Percentiles rank a stretch among this genome's conserved stretches.
Conservation (phyloP, 2,329 filamentous ascomycete genomes). For the Pseudopyricularia javanii region DNA sequence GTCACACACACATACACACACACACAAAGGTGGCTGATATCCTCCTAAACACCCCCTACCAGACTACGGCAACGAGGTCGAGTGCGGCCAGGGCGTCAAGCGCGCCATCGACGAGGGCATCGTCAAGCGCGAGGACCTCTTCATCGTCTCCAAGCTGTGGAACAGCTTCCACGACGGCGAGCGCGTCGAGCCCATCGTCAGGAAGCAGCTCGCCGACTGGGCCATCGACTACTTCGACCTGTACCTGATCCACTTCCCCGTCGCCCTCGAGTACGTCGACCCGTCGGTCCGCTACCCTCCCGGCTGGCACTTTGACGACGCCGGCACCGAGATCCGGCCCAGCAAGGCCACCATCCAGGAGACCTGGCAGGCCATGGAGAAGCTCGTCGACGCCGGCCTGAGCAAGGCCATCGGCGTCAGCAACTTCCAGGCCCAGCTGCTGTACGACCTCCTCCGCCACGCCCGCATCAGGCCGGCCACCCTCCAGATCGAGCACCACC, state of each 20-base stretch:
- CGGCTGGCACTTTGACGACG: conserved; percentile 2
- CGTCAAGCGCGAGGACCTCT: conserved; percentile 32
- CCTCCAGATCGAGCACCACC: conserved; percentile 39
- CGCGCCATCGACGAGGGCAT: conserved; percentile 26
- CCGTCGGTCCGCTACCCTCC: background rate
- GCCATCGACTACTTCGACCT: conserved; percentile 33
- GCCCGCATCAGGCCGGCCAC: conserved; percentile 34
- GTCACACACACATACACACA: too few species aligned
- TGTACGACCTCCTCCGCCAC: conserved; percentile 36
- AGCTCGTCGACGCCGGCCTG: conserved; percentile 39
- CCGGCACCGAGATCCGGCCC: background rate
- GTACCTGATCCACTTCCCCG: conserved; percentile 37
- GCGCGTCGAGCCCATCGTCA: conserved; percentile 16
- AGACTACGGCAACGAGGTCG: conserved; percentile 31
- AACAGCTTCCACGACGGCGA: conserved; percentile 38
- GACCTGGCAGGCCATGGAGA: conserved; percentile 52
- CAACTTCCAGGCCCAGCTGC: conserved; percentile 41
- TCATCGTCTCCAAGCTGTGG: conserved; percentile 50
- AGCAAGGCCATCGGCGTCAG: conserved; percentile 44
- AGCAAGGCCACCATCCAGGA: too few species aligned
- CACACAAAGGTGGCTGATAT: too few species aligned
- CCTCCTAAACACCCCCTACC: too few species aligned
- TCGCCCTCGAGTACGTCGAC: conserved; percentile 5
- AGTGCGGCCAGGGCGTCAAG: conserved; percentile 33
- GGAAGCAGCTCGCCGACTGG: conserved; percentile 27